Evolutionary conservation across 2,329 filamentous ascomycete genomes (phyloP).

Genomic region (Fusarium succisae): DNA sequence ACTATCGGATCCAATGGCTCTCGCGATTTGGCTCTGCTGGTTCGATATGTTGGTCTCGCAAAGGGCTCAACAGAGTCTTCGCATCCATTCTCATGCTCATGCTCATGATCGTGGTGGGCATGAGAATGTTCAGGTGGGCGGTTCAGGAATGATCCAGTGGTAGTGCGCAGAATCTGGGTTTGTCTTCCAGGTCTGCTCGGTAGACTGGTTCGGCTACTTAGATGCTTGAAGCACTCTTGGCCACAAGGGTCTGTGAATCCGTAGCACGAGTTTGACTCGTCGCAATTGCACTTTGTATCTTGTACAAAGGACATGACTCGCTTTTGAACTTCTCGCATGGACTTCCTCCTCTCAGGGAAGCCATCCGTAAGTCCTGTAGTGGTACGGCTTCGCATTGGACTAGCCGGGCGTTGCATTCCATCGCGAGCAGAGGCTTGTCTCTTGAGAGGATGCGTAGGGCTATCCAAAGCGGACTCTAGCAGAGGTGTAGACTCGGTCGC

Average conservation of each 20-base stretch:
- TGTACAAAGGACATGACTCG: constrained; percentile 72
- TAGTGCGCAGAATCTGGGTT: constrained; percentile 53
- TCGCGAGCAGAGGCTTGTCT: constrained; percentile 46
- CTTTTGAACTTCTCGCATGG: constrained; percentile 63
- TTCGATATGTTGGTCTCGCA: constrained; percentile 48
- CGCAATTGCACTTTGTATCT: constrained; percentile 71
- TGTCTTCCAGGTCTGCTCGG: constrained; percentile 44
- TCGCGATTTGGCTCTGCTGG: constrained; percentile 52
- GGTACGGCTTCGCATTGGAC: constrained; percentile 41
- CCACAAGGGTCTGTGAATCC: constrained; percentile 73
- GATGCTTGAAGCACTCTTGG: constrained; percentile 71
- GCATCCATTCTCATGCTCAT: constrained; percentile 40
- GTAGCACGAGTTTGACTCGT: constrained; percentile 68
- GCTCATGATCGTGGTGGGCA: constrained; percentile 36
- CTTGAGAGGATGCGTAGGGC: constrained; percentile 38
- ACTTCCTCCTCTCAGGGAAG: constrained; percentile 57
- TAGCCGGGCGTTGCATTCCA: constrained; percentile 42
- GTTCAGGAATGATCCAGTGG: constrained; percentile 49
- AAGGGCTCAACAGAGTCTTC: constrained; percentile 37
- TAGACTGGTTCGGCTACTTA: constrained; percentile 52
- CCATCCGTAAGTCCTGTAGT: constrained; percentile 43
- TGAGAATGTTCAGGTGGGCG: constrained; percentile 43
- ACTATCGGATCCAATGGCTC: constrained; percentile 46
- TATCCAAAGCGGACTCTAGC: constrained; percentile 47
- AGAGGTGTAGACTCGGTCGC: constrained; percentile 61